These are phyloP conservation scores for Bretschneidera sinensis DNA, from an alignment of 345 rosid species.

Conservation along the genomic window DNA sequence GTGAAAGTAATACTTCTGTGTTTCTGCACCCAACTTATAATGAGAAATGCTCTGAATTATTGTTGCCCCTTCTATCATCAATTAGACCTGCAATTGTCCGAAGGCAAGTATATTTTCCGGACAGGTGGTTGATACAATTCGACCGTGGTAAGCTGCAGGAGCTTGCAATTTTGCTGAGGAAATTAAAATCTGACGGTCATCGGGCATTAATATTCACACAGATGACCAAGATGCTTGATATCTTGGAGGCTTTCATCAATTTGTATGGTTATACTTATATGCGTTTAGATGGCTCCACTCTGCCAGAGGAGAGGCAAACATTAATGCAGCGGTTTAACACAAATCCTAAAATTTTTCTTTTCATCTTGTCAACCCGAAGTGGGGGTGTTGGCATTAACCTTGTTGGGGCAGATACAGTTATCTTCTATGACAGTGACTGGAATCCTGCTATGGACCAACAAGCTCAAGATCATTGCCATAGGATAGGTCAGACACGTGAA, in stretches of 20 bases:
- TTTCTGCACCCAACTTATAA: slow-evolving; percentile 54
- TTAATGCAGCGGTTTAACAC: slow-evolving; percentile 99
- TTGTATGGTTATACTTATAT: slow-evolving; percentile 96
- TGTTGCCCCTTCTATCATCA: slow-evolving; percentile 77
- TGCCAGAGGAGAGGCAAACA: slow-evolving; percentile 98
- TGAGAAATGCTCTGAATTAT: slow-evolving; percentile 57
- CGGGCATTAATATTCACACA: slow-evolving; percentile 97
- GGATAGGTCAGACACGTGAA: slow-evolving; percentile 99
- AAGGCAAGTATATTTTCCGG: slow-evolving; percentile 95
- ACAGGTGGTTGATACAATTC: slow-evolving; percentile 95
- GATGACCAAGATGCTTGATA: slow-evolving; percentile 99
- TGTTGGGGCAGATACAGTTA: slow-evolving; percentile 99
- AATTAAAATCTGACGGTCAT: slow-evolving; percentile 89
- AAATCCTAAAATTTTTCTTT: slow-evolving; percentile 93
- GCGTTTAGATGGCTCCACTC: slow-evolving; percentile 99
- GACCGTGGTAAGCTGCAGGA: slow-evolving; percentile 99
- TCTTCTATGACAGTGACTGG: slow-evolving; percentile 99
- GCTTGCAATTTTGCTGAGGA: slow-evolving; percentile 85
- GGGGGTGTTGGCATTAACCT: slow-evolving; percentile 99
- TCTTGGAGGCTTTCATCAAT: slow-evolving; percentile 94
- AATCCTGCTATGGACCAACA: slow-evolving; percentile 99
- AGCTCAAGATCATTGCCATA: slow-evolving; percentile 99
- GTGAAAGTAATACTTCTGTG: slow-evolving; percentile 53
- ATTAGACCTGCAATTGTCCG: slow-evolving; percentile 95
- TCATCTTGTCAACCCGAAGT: slow-evolving; percentile 97